Percentiles rank a stretch among this genome's conserved stretches.
phyloP scores from a whole-genome alignment of 2,329 filamentous ascomycete genomes.

The Sporothrix dimorphospora region DNA sequence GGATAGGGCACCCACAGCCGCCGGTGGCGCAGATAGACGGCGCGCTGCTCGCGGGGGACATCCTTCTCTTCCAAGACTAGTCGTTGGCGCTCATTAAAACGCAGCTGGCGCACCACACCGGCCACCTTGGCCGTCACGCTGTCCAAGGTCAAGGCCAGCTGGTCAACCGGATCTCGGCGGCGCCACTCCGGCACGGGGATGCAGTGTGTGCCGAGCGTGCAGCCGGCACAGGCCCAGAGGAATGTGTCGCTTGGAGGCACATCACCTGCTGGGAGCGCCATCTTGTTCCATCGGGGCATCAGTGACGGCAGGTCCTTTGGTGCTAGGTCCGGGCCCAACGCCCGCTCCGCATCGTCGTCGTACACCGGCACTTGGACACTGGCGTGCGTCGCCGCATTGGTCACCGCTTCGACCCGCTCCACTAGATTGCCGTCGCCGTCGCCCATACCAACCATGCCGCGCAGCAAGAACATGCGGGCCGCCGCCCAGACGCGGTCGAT shows the following conservation, averaged over 20 bases:
- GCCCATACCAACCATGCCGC: slow-evolving; percentile 20
- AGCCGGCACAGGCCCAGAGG: slow-evolving; percentile 25
- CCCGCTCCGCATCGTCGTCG: background rate
- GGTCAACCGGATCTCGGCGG: background rate
- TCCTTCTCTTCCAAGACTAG: background rate
- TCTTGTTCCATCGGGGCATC: background rate
- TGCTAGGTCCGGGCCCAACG: background rate
- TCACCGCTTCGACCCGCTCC: background rate
- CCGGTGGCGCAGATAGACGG: slow-evolving; percentile 4
- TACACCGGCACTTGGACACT: background rate
- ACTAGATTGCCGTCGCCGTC: slow-evolving; percentile 10
- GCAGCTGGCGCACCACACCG: background rate
- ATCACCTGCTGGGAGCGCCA: background rate
- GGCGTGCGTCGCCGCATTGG: background rate
- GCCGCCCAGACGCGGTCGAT: slow-evolving; percentile 27
- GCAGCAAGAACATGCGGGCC: slow-evolving; percentile 16
- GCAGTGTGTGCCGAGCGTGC: slow-evolving; percentile 23
- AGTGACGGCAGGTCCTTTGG: background rate
- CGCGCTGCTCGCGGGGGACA: background rate
- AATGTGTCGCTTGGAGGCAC: background rate
- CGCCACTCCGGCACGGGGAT: slow-evolving; percentile 7
- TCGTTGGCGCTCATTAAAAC: background rate
- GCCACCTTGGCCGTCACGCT: background rate
- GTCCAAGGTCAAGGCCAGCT: background rate
- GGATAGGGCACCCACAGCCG: slow-evolving; percentile 7